phyloP scores from a whole-genome alignment of 2,329 filamentous ascomycete species.

The Trichoderma guizhouense region DNA sequence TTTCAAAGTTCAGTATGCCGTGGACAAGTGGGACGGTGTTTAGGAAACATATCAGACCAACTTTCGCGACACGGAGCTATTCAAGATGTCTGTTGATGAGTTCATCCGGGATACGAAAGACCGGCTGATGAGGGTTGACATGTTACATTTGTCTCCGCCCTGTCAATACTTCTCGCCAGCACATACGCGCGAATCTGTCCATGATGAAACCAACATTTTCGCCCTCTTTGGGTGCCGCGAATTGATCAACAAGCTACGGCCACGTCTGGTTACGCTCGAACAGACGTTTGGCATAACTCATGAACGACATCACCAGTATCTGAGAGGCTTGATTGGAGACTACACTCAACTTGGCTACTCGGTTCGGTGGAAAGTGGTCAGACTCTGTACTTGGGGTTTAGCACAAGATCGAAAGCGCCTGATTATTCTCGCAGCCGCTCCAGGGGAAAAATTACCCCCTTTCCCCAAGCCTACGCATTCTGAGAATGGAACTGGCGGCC shows the following conservation, averaged over 20 bases:
- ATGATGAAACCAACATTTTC: slow-evolving; percentile 68
- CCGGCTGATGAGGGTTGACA: slow-evolving; percentile 50
- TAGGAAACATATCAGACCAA: slow-evolving; percentile 57
- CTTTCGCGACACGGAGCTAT: slow-evolving; percentile 51
- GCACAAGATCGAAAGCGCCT: slow-evolving; percentile 50
- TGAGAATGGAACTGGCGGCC: slow-evolving; percentile 32
- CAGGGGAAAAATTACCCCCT: slow-evolving; percentile 65
- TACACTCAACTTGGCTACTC: slow-evolving; percentile 67
- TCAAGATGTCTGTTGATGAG: slow-evolving; percentile 44
- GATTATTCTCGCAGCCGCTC: slow-evolving; percentile 58
- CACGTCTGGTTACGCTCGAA: slow-evolving; percentile 72
- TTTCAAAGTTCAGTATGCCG: slow-evolving; percentile 55
- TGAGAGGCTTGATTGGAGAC: slow-evolving; percentile 58
- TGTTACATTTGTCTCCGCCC: slow-evolving; percentile 72
- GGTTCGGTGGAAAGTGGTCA: slow-evolving; percentile 63
- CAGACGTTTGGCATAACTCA: slow-evolving; percentile 69
- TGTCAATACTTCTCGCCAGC: slow-evolving; percentile 74
- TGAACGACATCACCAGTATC: slow-evolving; percentile 50
- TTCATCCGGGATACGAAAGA: slow-evolving; percentile 42
- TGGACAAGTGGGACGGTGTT: slow-evolving; percentile 60
- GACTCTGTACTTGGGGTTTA: slow-evolving; percentile 49
- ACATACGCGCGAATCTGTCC: slow-evolving; percentile 63
- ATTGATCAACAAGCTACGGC: slow-evolving; percentile 56
- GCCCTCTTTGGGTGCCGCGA: slow-evolving; percentile 51
- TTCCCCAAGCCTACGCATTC: slow-evolving; percentile 64